A percentile compares a stretch with the other conserved stretches of the same genome.
Evolutionary conservation across 2,329 filamentous ascomycete genomes (phyloP).

Genomic region (Pseudocercospora musae): DNA sequence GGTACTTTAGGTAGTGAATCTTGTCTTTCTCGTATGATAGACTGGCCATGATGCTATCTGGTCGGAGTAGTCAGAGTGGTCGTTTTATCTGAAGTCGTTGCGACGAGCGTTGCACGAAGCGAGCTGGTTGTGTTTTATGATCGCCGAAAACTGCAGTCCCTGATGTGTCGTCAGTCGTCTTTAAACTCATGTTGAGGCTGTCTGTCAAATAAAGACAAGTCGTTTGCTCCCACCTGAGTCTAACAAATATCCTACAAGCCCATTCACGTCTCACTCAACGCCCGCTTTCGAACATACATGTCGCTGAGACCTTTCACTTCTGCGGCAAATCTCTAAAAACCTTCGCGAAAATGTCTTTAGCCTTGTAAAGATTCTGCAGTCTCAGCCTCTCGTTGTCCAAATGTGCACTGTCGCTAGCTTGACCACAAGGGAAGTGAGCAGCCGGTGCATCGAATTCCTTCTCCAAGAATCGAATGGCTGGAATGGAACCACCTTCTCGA

Average conservation of each 20-base stretch:
- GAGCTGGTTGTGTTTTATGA: not conserved
- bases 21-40: constrained; percentile 1
- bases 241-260: not conserved
- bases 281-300: not conserved
- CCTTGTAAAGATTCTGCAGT: constrained; percentile 83
- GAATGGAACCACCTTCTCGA: constrained; percentile 91
- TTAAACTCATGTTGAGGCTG: not conserved
- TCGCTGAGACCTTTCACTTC: constrained; percentile 22
- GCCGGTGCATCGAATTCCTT: constrained; percentile 90
- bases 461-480: constrained; percentile 87
- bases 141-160: not conserved
- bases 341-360: constrained; percentile 81
- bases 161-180: not conserved
- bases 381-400: constrained; percentile 92
- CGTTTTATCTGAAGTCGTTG: not conserved
- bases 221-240: constrained; percentile 1
- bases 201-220: constrained; percentile 1
- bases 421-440: constrained; percentile 88
- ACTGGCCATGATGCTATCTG: not conserved
- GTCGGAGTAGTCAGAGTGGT: not conserved
- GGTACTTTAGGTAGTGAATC: constrained; percentile 1
- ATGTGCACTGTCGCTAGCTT: constrained; percentile 91
- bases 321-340: constrained; percentile 59
- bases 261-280: not conserved
- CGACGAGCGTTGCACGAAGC: not conserved